These are phyloP conservation scores for Lophiostoma macrostomum DNA, from an alignment of 495 filamentous ascomycete species.

Conservation along the genomic window DNA sequence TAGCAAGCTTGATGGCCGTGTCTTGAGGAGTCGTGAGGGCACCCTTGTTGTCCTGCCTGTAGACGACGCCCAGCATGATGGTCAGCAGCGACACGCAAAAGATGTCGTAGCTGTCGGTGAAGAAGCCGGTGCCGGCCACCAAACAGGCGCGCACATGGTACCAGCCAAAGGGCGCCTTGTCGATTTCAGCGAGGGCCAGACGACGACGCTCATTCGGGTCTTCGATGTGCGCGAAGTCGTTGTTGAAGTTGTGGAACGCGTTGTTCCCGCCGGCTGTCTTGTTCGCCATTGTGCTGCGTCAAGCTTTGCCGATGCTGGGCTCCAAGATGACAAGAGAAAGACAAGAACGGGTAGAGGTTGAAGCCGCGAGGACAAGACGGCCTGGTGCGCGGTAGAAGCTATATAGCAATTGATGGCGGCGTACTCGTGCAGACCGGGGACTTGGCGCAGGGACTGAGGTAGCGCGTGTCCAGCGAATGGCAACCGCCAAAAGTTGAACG, in stretches of 20 bases:
- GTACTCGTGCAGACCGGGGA: too few relatives aligned
- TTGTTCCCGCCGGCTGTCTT: conserved; percentile 31
- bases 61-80: conserved; percentile 61
- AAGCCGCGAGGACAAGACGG: too few relatives aligned
- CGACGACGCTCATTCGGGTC: conserved; percentile 74
- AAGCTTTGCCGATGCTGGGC: too few relatives aligned
- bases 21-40: conserved; percentile 34
- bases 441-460: too few relatives aligned
- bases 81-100: conserved; percentile 65
- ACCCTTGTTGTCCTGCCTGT: conserved; percentile 51
- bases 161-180: conserved; percentile 77
- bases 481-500: too few relatives aligned
- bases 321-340: too few relatives aligned
- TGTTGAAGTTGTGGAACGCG: conserved; percentile 37
- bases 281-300: too few relatives aligned
- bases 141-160: conserved; percentile 46
- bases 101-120: conserved; percentile 68
- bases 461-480: too few relatives aligned
- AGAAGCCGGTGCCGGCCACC: conserved; percentile 65
- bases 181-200: conserved; percentile 72
- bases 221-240: conserved; percentile 51
- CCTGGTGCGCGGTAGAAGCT: too few relatives aligned
- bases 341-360: too few relatives aligned
- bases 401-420: too few relatives aligned
- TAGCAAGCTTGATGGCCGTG: conserved; percentile 57